Base-by-base conservation (phyloP, 306 rosid genomes). In the Castanea sativa region DNA sequence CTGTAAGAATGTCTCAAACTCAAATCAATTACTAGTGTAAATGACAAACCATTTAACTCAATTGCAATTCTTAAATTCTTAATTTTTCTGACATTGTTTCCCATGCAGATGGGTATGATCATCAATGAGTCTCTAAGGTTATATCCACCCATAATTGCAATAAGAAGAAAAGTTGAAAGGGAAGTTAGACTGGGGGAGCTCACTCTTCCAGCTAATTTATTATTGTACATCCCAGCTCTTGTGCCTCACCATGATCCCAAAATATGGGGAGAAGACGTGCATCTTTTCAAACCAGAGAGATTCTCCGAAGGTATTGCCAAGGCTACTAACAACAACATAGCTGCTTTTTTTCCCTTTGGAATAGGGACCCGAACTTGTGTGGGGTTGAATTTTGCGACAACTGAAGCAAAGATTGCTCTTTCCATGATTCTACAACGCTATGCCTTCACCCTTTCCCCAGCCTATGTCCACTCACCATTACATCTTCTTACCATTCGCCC, bases 371-470 rank as follows among this genome's bases (percentile, higher is more conserved):
- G 85, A 11, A 77, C 1, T 51, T 82, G 85, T 64, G 67, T 73
- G 6, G 76, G 85, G 0, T 55, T 73, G 41, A 82, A 77, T 65
- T 77, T 82, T 73, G 85, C 79, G 0, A 51, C 57, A 59, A 41
- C 15, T 55, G 75, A 78, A 73, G 76, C 45, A 43, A 65, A 82
- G 76, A 73, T 64, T 67, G 79, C 57, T 55, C 72, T 77, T 38
- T 73, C 82, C 1, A 78, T 82, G 85, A 78, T 78, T 43, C 71
- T 77, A 4, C 82, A 82, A 53, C 67, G 67, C 76, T 73, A 77
- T 63, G 5, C 55, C 38, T 67, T 82, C 72, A 65, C 85, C 29
- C 75, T 82, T 5, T 82, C 78, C 12, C 71, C 71, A 10, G 30
- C 57, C 25, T 79, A 83, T 29, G 73, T 74, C 30, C 86, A 83